Percentiles rank a stretch among this genome's conserved stretches.
These are phyloP conservation scores for Adansonia grandidieri DNA, from an alignment of 441 rosid genomes.

Conservation along the genomic window DNA sequence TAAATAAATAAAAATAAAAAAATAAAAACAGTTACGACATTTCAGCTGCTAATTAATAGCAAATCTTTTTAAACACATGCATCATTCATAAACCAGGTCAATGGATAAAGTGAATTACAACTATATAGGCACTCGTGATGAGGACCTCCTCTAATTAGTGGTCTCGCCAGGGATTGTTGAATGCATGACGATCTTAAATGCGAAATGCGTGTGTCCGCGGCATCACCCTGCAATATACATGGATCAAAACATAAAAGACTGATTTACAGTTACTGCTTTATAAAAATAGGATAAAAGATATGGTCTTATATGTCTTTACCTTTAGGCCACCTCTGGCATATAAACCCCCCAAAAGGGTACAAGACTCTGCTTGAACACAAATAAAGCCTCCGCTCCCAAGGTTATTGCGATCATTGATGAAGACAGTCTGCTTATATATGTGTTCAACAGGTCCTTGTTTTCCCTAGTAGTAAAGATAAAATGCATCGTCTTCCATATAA, in stretches of 20 bases:
- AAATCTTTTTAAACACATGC: not conserved
- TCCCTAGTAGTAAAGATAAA: slow-evolving; percentile 52
- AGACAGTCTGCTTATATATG: slow-evolving; percentile 70
- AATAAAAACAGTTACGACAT: not conserved
- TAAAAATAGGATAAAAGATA: not conserved
- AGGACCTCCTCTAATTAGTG: not conserved
- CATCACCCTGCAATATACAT: slow-evolving; percentile 52
- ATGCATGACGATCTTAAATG: slow-evolving; percentile 57
- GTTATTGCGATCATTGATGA: slow-evolving; percentile 80
- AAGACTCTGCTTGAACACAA: slow-evolving; percentile 71
- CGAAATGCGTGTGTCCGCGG: slow-evolving; percentile 54
- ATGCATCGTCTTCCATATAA: slow-evolving; percentile 1
- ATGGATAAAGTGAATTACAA: not conserved
- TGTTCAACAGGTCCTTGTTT: slow-evolving; percentile 93
- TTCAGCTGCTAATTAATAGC: not conserved
- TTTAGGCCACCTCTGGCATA: slow-evolving; percentile 62
- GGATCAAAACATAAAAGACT: slow-evolving; percentile 7
- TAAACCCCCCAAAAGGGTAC: slow-evolving; percentile 77
- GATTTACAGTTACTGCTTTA: not conserved
- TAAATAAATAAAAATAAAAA: too few relatives aligned
- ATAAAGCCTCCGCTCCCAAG: slow-evolving; percentile 91
- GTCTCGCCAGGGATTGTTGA: slow-evolving; percentile 71
- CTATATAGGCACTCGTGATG: not conserved
- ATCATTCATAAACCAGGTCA: not conserved
- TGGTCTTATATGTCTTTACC: slow-evolving; percentile 44